Conservation (phyloP, 805 yeast genomes). For the Priceomyces fermenticarens region DNA sequence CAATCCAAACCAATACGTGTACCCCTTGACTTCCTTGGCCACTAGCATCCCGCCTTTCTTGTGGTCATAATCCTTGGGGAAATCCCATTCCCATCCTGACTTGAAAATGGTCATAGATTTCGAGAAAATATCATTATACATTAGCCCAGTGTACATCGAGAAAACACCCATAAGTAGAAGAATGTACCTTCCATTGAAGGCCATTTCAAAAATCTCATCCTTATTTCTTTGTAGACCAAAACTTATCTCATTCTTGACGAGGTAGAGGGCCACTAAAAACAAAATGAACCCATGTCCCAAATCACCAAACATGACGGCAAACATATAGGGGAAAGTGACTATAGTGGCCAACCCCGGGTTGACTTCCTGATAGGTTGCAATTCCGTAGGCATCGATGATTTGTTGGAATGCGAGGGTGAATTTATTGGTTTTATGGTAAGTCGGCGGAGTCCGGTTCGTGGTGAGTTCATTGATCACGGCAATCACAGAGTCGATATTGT, state of each 20-base stretch:
- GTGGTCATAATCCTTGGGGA: slow-evolving; percentile 43
- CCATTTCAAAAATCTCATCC: slow-evolving; percentile 79
- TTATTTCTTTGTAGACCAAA: slow-evolving; percentile 53
- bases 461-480: slow-evolving; percentile 57
- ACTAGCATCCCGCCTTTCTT: slow-evolving; percentile 30
- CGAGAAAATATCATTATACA: slow-evolving; percentile 72
- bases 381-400: slow-evolving; percentile 75
- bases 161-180: slow-evolving; percentile 67
- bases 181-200: slow-evolving; percentile 67
- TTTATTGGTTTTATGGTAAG: slow-evolving; percentile 67
- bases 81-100: slow-evolving; percentile 70
- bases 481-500: slow-evolving; percentile 18
- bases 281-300: slow-evolving; percentile 73
- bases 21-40: slow-evolving; percentile 42
- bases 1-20: slow-evolving; percentile 60
- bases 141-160: slow-evolving; percentile 71
- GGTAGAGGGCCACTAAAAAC: slow-evolving; percentile 49
- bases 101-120: slow-evolving; percentile 64
- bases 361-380: slow-evolving; percentile 71
- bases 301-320: slow-evolving; percentile 83
- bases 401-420: slow-evolving; percentile 67
- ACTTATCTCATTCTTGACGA: slow-evolving; percentile 54
- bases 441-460: slow-evolving; percentile 69
- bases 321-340: slow-evolving; percentile 77
- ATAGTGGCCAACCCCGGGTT: slow-evolving; percentile 75